A percentile compares a stretch with the other conserved stretches of the same genome.
Conservation (phyloP, 2,329 filamentous ascomycete genomes). For the Metarhizium anisopliae region DNA sequence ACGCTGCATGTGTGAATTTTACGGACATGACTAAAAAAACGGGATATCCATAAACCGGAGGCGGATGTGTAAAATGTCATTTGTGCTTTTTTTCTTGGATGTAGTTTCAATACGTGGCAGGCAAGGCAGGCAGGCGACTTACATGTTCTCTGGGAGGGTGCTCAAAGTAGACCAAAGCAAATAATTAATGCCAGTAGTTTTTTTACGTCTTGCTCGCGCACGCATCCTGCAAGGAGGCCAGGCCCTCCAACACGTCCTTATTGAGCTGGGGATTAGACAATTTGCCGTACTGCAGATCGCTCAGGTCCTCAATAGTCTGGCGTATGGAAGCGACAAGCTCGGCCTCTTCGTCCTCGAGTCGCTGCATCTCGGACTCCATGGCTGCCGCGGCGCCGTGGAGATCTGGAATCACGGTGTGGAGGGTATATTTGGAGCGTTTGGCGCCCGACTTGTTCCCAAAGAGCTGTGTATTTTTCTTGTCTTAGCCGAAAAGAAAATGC, state of each 20-base stretch:
- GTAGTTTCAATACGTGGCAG: neutral
- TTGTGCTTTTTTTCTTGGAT: neutral
- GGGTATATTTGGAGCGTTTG: conserved; percentile 46
- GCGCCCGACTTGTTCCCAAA: conserved; percentile 42
- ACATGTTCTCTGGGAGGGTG: neutral
- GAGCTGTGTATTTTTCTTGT: conserved; percentile 34
- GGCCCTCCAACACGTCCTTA: conserved; percentile 58
- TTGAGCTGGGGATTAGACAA: conserved; percentile 55
- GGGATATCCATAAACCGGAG: neutral
- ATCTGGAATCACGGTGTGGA: conserved; percentile 56
- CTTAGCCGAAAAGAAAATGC: neutral
- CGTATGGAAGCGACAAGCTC: conserved; percentile 51
- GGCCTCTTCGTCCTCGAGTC: conserved; percentile 56
- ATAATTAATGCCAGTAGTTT: conserved; percentile 4
- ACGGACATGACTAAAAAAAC: neutral
- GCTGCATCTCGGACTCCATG: conserved; percentile 59
- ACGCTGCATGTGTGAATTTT: neutral
- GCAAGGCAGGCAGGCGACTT: neutral
- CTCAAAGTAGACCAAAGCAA: neutral
- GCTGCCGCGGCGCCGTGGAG: conserved; percentile 58
- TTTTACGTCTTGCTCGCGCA: conserved; percentile 40
- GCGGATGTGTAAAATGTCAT: neutral
- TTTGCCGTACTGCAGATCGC: conserved; percentile 74
- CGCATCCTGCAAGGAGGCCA: conserved; percentile 46
- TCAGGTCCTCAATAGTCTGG: conserved; percentile 62